phyloP scores from a whole-genome alignment of 768 basidiomycete genomes.

The Dictyophora rubrovolvata region DNA sequence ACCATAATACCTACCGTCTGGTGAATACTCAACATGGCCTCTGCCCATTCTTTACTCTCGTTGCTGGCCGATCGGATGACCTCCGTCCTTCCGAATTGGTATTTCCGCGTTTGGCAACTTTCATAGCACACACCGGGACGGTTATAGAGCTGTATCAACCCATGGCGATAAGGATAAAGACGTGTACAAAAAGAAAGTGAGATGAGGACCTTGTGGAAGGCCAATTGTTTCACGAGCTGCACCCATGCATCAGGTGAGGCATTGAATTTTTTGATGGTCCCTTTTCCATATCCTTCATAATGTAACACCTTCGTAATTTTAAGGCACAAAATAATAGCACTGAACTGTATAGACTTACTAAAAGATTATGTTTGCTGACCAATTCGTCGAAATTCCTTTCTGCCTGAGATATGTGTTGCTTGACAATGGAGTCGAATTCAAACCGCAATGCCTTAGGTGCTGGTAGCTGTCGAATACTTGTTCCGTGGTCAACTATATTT shows the following conservation, averaged over 20 bases:
- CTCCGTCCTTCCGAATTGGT: constrained; percentile 84
- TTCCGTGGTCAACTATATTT: constrained; percentile 69
- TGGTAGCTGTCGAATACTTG: constrained; percentile 36
- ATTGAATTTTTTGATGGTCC: constrained; percentile 70
- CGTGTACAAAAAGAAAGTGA: constrained; percentile 21
- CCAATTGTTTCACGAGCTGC: constrained; percentile 93
- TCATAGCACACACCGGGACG: constrained; percentile 84
- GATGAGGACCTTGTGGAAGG: constrained; percentile 69
- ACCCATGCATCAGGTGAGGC: constrained; percentile 90
- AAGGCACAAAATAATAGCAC: constrained; percentile 10
- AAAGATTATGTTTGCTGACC: constrained; percentile 69
- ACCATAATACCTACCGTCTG: neutral
- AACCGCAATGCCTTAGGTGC: constrained; percentile 63
- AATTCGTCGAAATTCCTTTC: constrained; percentile 65
- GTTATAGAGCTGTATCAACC: constrained; percentile 24
- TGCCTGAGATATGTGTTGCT: constrained; percentile 44
- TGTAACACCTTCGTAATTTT: constrained; percentile 48
- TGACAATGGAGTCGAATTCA: constrained; percentile 45
- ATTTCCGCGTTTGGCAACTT: constrained; percentile 89
- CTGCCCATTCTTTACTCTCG: constrained; percentile 77
- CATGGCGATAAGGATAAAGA: neutral
- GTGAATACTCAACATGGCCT: constrained; percentile 64
- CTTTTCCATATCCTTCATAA: constrained; percentile 85
- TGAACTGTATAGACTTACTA: constrained; percentile 34
- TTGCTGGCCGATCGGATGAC: constrained; percentile 81